Evolutionary conservation across 1,139 yeast genomes (phyloP).

Genomic region (Geotrichum bryndzae): DNA sequence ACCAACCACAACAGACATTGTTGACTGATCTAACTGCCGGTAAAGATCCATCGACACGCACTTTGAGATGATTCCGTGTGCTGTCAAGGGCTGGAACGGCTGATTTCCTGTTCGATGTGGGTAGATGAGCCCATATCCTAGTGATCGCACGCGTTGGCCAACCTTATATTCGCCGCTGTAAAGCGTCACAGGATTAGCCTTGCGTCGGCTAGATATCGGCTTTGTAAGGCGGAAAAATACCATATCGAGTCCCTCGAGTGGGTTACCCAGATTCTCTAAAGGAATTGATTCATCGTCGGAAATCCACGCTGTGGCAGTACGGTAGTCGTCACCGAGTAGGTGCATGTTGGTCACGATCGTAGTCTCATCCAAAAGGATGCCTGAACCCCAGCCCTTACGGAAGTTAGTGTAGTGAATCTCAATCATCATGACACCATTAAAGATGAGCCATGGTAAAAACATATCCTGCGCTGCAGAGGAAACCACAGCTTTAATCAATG

Average conservation of each 20-base stretch:
- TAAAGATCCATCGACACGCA: slow-evolving; percentile 22
- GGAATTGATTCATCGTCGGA: slow-evolving; percentile 18
- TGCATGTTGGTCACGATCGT: slow-evolving; percentile 44
- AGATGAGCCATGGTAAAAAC: slow-evolving; percentile 15
- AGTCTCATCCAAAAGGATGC: slow-evolving; percentile 36
- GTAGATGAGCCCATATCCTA: slow-evolving; percentile 55
- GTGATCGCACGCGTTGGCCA: slow-evolving; percentile 43
- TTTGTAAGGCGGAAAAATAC: slow-evolving; percentile 29
- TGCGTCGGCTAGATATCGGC: slow-evolving; percentile 14
- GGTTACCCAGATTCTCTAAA: slow-evolving; percentile 27
- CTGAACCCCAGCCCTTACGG: slow-evolving; percentile 42
- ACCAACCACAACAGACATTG: slow-evolving; percentile 3
- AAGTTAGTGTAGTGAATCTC: slow-evolving; percentile 21
- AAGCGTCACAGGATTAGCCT: slow-evolving; percentile 16
- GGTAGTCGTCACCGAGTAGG: slow-evolving; percentile 33
- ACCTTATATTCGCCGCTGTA: slow-evolving; percentile 16
- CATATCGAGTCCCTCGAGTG: slow-evolving; percentile 36
- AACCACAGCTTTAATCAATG: background rate
- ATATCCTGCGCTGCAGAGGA: background rate
- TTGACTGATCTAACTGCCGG: slow-evolving; percentile 5
- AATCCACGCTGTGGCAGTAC: slow-evolving; percentile 28
- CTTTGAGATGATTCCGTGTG: slow-evolving; percentile 44
- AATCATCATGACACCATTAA: slow-evolving; percentile 25
- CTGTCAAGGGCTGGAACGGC: slow-evolving; percentile 39
- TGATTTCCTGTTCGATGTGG: slow-evolving; percentile 23